phyloP scores from a whole-genome alignment of 177 flowering plant species.

The Telopea speciosissima region DNA sequence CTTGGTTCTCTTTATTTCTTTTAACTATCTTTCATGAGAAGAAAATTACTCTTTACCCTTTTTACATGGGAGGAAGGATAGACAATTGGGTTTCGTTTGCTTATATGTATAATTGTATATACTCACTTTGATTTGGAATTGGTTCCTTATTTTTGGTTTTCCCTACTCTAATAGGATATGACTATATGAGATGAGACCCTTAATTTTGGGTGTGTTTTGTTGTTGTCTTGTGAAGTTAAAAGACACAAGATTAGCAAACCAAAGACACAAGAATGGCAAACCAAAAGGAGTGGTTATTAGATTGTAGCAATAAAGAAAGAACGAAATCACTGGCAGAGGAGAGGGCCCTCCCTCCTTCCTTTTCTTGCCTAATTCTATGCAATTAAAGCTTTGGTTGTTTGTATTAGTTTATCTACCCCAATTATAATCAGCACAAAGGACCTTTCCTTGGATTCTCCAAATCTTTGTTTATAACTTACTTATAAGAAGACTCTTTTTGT shows the following conservation, averaged over 20 bases:
- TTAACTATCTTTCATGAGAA: no score
- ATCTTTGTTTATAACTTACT: no score
- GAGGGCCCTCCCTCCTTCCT: no score
- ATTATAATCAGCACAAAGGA: no score
- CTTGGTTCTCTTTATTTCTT: not conserved
- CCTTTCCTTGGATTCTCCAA: no score
- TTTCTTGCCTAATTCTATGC: no score
- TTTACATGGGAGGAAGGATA: no score
- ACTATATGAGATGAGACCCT: not conserved
- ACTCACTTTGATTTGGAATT: slow-evolving; percentile 2
- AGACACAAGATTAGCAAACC: no score
- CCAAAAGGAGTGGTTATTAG: not conserved
- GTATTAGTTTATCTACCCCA: not conserved
- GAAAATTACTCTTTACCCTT: no score
- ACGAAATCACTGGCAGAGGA: not conserved
- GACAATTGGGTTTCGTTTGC: not conserved
- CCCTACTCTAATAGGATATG: not conserved
- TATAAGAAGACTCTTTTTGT: no score
- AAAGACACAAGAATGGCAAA: no score
- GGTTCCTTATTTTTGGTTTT: not conserved
- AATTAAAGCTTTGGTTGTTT: not conserved
- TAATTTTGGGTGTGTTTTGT: slow-evolving; percentile 1
- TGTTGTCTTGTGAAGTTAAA: slow-evolving; percentile 15
- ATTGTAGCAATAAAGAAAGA: no score
- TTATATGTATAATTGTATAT: not conserved